phyloP scores from a whole-genome alignment of 2,329 filamentous ascomycete species.

The Fusarium armeniacum region DNA sequence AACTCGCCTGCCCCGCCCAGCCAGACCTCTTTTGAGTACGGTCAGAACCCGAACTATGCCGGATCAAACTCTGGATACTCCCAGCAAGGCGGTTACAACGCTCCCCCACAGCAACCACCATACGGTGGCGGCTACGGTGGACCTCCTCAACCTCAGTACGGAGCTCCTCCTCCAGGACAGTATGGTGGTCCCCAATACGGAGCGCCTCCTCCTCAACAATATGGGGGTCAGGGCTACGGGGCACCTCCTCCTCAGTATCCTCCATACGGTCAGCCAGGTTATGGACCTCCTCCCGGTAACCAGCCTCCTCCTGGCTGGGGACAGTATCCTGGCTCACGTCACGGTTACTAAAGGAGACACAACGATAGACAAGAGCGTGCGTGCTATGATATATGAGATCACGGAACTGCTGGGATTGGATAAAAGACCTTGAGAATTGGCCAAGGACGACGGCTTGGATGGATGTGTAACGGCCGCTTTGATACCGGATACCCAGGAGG shows the following conservation, averaged over 20 bases:
- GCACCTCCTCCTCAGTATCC: conserved; percentile 37
- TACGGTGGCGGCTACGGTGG: conserved; percentile 53
- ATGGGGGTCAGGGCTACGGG: conserved; percentile 49
- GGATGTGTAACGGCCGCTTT: conserved; percentile 33
- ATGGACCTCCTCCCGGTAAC: conserved; percentile 42
- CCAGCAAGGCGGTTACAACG: conserved; percentile 46
- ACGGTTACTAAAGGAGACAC: conserved; percentile 49
- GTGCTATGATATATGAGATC: conserved; percentile 4
- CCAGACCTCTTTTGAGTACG: conserved; percentile 59
- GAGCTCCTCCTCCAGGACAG: conserved; percentile 48
- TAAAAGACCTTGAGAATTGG: conserved; percentile 16
- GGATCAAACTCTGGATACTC: conserved; percentile 43
- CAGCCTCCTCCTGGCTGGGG: conserved; percentile 53
- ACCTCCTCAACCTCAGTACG: conserved; percentile 50
- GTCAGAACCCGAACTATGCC: conserved; percentile 54
- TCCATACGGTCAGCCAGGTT: conserved; percentile 40
- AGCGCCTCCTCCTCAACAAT: conserved; percentile 49
- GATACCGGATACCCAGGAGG: conserved; percentile 41
- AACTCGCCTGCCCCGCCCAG: conserved; percentile 56
- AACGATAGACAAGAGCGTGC: not conserved
- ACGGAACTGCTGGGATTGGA: conserved; percentile 14
- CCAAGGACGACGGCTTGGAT: conserved; percentile 24
- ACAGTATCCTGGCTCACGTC: conserved; percentile 58
- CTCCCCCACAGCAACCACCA: conserved; percentile 54
- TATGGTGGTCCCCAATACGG: conserved; percentile 53